These are phyloP conservation scores for Prinsepia uniflora DNA, from an alignment of 306 rosid species.

Conservation along the genomic window DNA sequence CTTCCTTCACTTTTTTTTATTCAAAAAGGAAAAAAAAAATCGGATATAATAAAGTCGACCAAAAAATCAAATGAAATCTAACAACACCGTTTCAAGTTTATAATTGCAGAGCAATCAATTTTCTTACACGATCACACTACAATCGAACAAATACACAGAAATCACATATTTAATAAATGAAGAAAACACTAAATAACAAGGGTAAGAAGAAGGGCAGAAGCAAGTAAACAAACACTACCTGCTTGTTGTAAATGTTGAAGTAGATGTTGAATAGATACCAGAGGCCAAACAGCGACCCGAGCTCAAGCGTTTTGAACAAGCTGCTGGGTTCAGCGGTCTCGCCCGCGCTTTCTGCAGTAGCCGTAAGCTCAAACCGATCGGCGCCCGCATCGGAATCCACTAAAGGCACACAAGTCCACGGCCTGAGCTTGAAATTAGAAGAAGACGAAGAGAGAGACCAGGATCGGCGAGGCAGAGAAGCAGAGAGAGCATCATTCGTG, in stretches of 20 bases:
- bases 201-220: neutral
- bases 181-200: neutral
- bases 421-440: conserved; percentile 40
- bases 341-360: conserved; percentile 48
- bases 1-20: neutral
- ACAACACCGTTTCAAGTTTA: neutral
- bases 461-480: conserved; percentile 49
- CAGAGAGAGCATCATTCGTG: conserved; percentile 27
- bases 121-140: neutral
- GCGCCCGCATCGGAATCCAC: conserved; percentile 27
- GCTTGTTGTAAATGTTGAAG: conserved; percentile 91
- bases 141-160: neutral
- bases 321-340: conserved; percentile 27
- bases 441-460: conserved; percentile 49
- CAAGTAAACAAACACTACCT: conserved; percentile 39
- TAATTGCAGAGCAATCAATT: neutral
- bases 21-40: neutral
- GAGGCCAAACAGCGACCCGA: conserved; percentile 62
- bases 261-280: conserved; percentile 88
- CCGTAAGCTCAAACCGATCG: conserved; percentile 39
- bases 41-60: neutral
- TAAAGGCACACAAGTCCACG: conserved; percentile 35
- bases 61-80: neutral
- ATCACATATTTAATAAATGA: neutral
- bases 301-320: conserved; percentile 49